Evolutionary conservation across 2,329 filamentous ascomycete genomes (phyloP).

Genomic region (Chaetomium globosum): DNA sequence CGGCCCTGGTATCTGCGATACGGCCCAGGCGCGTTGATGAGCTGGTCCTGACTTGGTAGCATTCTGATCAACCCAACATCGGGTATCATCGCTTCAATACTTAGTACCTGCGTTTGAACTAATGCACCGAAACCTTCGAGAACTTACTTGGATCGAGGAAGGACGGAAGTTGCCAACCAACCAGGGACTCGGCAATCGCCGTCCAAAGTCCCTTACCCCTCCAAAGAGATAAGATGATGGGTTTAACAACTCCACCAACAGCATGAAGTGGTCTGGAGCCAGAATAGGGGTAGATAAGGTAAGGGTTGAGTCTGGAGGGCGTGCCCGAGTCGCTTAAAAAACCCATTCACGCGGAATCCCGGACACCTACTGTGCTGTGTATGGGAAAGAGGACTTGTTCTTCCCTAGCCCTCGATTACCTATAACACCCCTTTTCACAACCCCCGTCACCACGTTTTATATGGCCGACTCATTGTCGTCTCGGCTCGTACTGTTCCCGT

Average conservation of each 20-base stretch:
- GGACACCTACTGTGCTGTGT: too few relatives aligned
- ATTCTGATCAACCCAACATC: slow-evolving; percentile 1
- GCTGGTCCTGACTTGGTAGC: neutral
- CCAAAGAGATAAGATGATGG: neutral
- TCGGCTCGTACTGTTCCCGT: too few relatives aligned
- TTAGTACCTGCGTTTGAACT: neutral
- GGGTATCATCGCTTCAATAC: neutral
- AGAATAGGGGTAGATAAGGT: too few relatives aligned
- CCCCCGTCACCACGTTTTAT: too few relatives aligned
- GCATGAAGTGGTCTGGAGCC: neutral
- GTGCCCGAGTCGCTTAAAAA: too few relatives aligned
- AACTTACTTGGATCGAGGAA: neutral
- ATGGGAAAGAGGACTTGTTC: too few relatives aligned
- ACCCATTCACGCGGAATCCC: too few relatives aligned
- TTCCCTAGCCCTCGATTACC: too few relatives aligned
- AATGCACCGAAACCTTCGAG: neutral
- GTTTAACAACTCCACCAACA: neutral
- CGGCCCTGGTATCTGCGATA: neutral
- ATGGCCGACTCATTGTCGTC: too few relatives aligned
- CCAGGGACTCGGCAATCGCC: neutral
- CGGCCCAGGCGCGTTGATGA: neutral
- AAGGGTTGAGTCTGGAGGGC: too few relatives aligned
- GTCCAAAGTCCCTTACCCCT: neutral
- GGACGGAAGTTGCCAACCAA: too few relatives aligned
- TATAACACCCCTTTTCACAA: too few relatives aligned